Evolutionary conservation across 2,329 filamentous ascomycete genomes (phyloP).

Genomic region (Pseudofabraea citricarpa): DNA sequence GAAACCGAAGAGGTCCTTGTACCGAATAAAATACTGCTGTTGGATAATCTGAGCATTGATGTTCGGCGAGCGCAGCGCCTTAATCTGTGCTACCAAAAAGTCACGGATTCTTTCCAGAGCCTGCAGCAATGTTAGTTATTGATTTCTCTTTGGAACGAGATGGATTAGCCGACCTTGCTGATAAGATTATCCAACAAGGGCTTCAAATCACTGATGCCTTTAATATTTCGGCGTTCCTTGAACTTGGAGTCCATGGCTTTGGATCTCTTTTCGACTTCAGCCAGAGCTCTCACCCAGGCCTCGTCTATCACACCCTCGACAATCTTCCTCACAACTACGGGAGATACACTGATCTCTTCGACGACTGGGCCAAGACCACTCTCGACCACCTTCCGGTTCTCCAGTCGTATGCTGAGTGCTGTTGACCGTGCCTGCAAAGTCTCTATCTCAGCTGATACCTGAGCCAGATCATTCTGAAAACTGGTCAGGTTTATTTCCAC

Average conservation of each 20-base stretch:
- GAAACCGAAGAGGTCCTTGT: slow-evolving; percentile 84
- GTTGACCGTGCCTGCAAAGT: slow-evolving; percentile 82
- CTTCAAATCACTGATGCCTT: slow-evolving; percentile 76
- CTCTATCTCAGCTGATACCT: slow-evolving; percentile 93
- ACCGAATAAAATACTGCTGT: slow-evolving; percentile 82
- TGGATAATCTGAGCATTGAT: slow-evolving; percentile 98
- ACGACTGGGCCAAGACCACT: slow-evolving; percentile 82
- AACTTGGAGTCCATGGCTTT: slow-evolving; percentile 65
- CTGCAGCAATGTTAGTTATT: slow-evolving; percentile 32
- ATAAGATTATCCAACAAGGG: slow-evolving; percentile 82
- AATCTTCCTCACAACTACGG: slow-evolving; percentile 77
- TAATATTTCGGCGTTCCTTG: slow-evolving; percentile 57
- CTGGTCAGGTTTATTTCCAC: slow-evolving; percentile 89
- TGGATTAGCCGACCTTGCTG: slow-evolving; percentile 54
- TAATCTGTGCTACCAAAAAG: slow-evolving; percentile 90
- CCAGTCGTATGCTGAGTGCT: slow-evolving; percentile 75
- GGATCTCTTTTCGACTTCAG: slow-evolving; percentile 77
- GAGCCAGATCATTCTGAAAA: slow-evolving; percentile 89
- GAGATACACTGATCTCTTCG: slow-evolving; percentile 86
- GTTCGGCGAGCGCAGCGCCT: slow-evolving; percentile 86
- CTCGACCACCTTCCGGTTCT: slow-evolving; percentile 87
- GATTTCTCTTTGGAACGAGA: slow-evolving; percentile 1
- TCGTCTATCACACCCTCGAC: slow-evolving; percentile 87
- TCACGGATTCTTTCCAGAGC: slow-evolving; percentile 93
- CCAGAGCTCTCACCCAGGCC: slow-evolving; percentile 75